These are phyloP conservation scores for Rhodomyrtus psidioides DNA, from an alignment of 441 rosid genomes.

Conservation along the genomic window DNA sequence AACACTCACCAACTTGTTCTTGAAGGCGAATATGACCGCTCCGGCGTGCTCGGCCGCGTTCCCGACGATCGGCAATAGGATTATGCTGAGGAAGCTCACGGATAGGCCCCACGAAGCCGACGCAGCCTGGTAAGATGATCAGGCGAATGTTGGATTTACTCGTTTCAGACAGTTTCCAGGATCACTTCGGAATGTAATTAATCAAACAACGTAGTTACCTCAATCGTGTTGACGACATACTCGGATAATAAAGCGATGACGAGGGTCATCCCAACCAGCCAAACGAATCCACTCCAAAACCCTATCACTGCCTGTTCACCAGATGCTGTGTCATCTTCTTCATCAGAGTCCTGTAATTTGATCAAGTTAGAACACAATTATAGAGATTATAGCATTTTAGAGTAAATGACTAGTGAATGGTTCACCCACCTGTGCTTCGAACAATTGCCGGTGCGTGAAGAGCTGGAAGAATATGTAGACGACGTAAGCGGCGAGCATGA, in stretches of 20 bases:
- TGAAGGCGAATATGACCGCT: slow-evolving; percentile 84
- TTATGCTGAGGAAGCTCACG: slow-evolving; percentile 75
- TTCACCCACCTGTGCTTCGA: slow-evolving; percentile 52
- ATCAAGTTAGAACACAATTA: neutral
- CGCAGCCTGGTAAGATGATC: slow-evolving; percentile 10
- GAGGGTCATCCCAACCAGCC: slow-evolving; percentile 82
- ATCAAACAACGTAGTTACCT: slow-evolving; percentile 31
- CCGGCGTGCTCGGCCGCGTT: slow-evolving; percentile 98
- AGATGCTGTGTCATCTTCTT: slow-evolving; percentile 17
- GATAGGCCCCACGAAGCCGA: slow-evolving; percentile 86
- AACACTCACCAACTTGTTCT: slow-evolving; percentile 61
- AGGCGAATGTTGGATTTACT: too few relatives aligned
- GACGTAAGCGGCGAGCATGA: slow-evolving; percentile 58
- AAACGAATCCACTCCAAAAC: slow-evolving; percentile 68
- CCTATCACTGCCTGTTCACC: slow-evolving; percentile 65
- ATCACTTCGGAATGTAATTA: neutral
- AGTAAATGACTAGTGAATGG: neutral
- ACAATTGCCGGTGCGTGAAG: slow-evolving; percentile 54
- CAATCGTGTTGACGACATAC: slow-evolving; percentile 75
- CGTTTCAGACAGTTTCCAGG: too few relatives aligned
- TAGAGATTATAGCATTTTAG: too few relatives aligned
- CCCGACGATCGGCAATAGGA: slow-evolving; percentile 84
- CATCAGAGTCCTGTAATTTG: slow-evolving; percentile 22
- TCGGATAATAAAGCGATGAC: slow-evolving; percentile 72
- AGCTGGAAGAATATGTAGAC: slow-evolving; percentile 64